Percentiles rank a stretch among this genome's conserved stretches.
Evolutionary conservation across 805 yeast species (phyloP).

Genomic region (Ogataea chonburiensis): DNA sequence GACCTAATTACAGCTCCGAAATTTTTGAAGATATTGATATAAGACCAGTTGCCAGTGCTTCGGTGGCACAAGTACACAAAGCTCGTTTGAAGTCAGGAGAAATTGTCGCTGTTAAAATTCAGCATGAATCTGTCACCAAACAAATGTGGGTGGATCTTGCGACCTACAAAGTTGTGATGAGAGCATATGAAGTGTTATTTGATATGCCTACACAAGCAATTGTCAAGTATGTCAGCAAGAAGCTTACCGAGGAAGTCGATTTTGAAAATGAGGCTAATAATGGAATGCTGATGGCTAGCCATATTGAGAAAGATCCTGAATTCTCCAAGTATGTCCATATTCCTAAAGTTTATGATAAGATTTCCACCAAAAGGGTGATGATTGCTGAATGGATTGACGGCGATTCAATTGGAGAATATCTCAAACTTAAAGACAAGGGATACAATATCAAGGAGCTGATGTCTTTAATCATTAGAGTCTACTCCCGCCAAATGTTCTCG

Average conservation of each 20-base stretch:
- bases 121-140: conserved; percentile 58
- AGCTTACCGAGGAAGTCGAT: conserved; percentile 59
- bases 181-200: conserved; percentile 55
- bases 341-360: conserved; percentile 50
- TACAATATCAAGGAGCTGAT: conserved; percentile 44
- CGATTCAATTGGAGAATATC: conserved; percentile 48
- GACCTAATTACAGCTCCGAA: conserved; percentile 39
- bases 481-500: conserved; percentile 57
- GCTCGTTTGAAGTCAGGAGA: conserved; percentile 48
- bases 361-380: conserved; percentile 50
- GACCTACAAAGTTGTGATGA: conserved; percentile 53
- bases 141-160: conserved; percentile 62
- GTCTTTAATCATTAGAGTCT: conserved; percentile 49
- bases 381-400: conserved; percentile 81
- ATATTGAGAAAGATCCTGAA: conserved; percentile 43
- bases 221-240: conserved; percentile 55
- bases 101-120: conserved; percentile 64
- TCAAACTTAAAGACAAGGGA: conserved; percentile 39
- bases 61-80: conserved; percentile 68
- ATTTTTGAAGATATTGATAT: conserved; percentile 49
- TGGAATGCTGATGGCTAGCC: conserved; percentile 39
- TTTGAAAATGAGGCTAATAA: conserved; percentile 58
- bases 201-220: conserved; percentile 61
- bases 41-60: conserved; percentile 70
- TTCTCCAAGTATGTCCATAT: conserved; percentile 47